A percentile compares a stretch with the other conserved stretches of the same genome.
These are phyloP conservation scores for Xylariaceae sp. DNA, from an alignment of 2,329 filamentous ascomycete species.

Conservation along the genomic window DNA sequence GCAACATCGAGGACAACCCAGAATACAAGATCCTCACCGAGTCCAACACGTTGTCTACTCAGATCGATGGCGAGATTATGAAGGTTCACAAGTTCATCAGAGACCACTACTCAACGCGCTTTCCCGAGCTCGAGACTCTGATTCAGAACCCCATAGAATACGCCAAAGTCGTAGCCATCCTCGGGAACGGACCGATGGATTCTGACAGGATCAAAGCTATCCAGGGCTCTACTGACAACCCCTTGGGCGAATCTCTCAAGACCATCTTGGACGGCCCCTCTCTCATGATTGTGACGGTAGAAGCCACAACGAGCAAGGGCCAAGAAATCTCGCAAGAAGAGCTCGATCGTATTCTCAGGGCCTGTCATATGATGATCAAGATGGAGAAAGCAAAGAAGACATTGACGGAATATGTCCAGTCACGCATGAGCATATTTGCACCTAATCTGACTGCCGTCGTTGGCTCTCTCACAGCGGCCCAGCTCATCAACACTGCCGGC, in stretches of 20 bases:
- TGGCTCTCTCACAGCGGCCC: conserved; percentile 87
- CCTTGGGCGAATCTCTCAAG: conserved; percentile 69
- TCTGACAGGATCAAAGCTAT: conserved; percentile 74
- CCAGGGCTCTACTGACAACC: conserved; percentile 72
- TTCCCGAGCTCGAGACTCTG: conserved; percentile 86
- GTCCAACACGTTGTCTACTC: conserved; percentile 84
- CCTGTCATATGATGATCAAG: conserved; percentile 83
- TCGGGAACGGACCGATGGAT: conserved; percentile 88
- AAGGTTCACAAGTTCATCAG: conserved; percentile 94
- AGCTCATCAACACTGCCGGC: conserved; percentile 92
- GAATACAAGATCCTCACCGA: conserved; percentile 86
- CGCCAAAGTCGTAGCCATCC: conserved; percentile 87
- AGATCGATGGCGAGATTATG: conserved; percentile 88
- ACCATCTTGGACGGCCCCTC: conserved; percentile 83
- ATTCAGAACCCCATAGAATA: conserved; percentile 92
- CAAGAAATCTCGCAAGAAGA: conserved; percentile 72
- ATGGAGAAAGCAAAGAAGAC: conserved; percentile 83
- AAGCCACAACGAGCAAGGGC: conserved; percentile 86
- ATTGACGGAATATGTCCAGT: conserved; percentile 91
- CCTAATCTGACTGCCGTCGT: conserved; percentile 89
- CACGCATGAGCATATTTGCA: conserved; percentile 92
- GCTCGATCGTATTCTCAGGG: conserved; percentile 67
- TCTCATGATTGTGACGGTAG: conserved; percentile 92
- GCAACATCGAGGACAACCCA: conserved; percentile 86
- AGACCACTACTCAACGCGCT: conserved; percentile 91